Evolutionary conservation across 2,329 filamentous ascomycete genomes (phyloP).

Genomic region (Colletotrichum sp.): DNA sequence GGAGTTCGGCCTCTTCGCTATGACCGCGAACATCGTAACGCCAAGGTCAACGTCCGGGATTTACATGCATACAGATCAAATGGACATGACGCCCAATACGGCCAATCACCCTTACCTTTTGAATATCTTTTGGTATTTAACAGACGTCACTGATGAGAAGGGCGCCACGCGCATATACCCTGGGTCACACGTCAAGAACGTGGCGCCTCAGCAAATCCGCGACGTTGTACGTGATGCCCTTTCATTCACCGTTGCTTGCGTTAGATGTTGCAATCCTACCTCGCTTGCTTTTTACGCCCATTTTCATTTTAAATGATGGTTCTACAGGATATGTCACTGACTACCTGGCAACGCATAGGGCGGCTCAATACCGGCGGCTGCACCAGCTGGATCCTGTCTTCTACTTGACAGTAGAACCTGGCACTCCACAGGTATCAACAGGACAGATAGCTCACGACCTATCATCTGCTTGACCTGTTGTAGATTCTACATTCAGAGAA

Average conservation of each 20-base stretch:
- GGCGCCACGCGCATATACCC: conserved; percentile 2
- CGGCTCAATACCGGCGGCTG: not conserved
- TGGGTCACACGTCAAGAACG: not conserved
- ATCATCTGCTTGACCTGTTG: not conserved
- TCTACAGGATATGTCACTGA: not conserved
- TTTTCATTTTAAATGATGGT: not conserved
- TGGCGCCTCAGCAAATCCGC: not conserved
- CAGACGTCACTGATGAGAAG: not conserved
- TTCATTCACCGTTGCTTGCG: not conserved
- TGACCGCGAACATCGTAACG: not conserved
- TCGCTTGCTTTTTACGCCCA: not conserved
- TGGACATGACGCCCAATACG: not conserved
- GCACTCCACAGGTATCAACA: conserved; percentile 7
- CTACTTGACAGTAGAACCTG: not conserved
- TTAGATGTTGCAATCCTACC: not conserved
- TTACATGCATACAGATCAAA: conserved; percentile 2
- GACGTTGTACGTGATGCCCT: not conserved
- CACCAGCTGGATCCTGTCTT: not conserved
- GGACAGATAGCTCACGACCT: not conserved
- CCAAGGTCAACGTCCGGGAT: not conserved
- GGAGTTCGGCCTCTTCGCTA: not conserved
- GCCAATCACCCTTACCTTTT: not conserved
- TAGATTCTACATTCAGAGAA: not conserved
- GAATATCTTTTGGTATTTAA: not conserved
- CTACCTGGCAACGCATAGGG: not conserved